phyloP scores from a whole-genome alignment of 2,329 filamentous ascomycete genomes.

The Rachicladosporium sp. region DNA sequence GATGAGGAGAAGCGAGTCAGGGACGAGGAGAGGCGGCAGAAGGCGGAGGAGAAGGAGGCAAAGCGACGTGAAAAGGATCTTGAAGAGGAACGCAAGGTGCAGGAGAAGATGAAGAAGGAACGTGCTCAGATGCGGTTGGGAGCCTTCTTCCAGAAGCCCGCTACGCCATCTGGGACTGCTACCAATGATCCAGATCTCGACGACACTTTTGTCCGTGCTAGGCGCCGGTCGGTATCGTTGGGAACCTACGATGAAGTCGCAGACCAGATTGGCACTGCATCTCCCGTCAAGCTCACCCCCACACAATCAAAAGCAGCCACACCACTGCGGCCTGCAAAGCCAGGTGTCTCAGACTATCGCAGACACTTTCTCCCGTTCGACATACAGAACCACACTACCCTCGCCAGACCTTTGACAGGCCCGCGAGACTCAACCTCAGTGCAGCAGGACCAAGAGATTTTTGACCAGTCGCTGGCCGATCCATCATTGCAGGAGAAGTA shows the following conservation, averaged over 20 bases:
- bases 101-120: constrained; percentile 21
- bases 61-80: constrained; percentile 29
- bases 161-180: constrained; percentile 18
- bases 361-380: constrained; percentile 73
- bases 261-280: constrained; percentile 15
- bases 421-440: constrained; percentile 5
- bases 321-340: constrained; percentile 11
- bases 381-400: constrained; percentile 56
- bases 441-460: constrained; percentile 14
- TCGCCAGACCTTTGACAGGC: constrained; percentile 42
- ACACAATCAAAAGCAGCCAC: background rate
- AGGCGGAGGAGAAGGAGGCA: constrained; percentile 28
- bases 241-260: constrained; percentile 18
- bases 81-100: constrained; percentile 18
- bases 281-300: constrained; percentile 12
- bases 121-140: constrained; percentile 27
- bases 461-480: constrained; percentile 19
- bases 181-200: constrained; percentile 12
- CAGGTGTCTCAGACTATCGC: constrained; percentile 31
- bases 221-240: constrained; percentile 25
- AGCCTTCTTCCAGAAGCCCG: constrained; percentile 33
- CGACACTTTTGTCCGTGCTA: constrained; percentile 21
- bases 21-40: constrained; percentile 14
- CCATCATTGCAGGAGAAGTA: constrained; percentile 18
- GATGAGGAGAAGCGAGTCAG: constrained; percentile 19